Conservation (phyloP, 371 early-diverging fungal species). For the Apophysomyces ossiformis region DNA sequence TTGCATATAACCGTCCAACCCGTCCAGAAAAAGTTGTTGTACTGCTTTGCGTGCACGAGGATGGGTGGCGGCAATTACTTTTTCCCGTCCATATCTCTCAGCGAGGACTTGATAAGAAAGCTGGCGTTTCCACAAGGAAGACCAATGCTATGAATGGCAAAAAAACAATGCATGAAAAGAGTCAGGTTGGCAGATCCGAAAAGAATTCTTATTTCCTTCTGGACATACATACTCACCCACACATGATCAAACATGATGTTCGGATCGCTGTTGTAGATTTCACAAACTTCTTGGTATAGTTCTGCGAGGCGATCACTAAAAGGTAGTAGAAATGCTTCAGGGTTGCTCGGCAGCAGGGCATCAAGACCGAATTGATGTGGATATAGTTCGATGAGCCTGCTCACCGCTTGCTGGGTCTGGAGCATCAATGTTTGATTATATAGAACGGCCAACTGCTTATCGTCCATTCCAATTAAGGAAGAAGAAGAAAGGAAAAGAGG, state of each 20-base stretch:
- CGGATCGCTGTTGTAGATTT: constrained; percentile 35
- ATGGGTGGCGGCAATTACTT: constrained; percentile 34
- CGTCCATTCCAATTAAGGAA: constrained; percentile 14
- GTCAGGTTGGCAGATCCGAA: too few species aligned
- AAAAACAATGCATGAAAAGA: not conserved
- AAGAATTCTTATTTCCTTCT: too few species aligned
- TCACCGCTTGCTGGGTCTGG: constrained; percentile 38
- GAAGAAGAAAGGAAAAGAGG: not conserved
- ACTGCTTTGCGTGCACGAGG: constrained; percentile 46
- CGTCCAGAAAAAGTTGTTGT: constrained; percentile 38
- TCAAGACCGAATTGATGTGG: constrained; percentile 48
- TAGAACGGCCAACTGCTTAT: constrained; percentile 20
- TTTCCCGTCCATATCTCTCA: constrained; percentile 38
- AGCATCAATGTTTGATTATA: constrained; percentile 35
- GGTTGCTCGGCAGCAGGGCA: constrained; percentile 32
- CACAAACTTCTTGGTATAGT: constrained; percentile 41
- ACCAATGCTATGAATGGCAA: constrained; percentile 38
- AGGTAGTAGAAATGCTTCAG: constrained; percentile 17
- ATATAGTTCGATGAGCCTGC: constrained; percentile 37
- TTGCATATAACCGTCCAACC: constrained; percentile 48
- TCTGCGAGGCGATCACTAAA: constrained; percentile 37
- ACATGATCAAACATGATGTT: constrained; percentile 46
- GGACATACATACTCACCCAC: constrained; percentile 35
- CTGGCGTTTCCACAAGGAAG: constrained; percentile 47
- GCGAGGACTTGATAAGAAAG: constrained; percentile 40